Evolutionary conservation across 2,329 filamentous ascomycete species (phyloP).

Genomic region (Cryphonectria nitschkei): DNA sequence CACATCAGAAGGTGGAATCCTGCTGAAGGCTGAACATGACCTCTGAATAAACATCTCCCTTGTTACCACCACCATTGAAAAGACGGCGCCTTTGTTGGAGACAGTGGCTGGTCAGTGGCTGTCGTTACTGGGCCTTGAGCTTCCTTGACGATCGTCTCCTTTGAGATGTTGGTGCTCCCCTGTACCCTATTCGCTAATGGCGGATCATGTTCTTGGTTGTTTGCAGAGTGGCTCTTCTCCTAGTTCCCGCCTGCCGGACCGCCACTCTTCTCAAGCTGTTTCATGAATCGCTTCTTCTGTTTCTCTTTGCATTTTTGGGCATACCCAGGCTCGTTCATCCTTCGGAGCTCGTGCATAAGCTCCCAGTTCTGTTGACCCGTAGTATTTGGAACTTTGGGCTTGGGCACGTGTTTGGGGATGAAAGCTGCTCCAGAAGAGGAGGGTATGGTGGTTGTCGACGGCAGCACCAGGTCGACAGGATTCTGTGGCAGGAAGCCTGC

Average conservation of each 20-base stretch:
- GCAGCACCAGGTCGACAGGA: not conserved
- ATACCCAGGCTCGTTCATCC: constrained; percentile 28
- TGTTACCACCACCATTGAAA: not conserved
- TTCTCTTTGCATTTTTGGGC: constrained; percentile 28
- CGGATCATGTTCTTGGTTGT: not conserved
- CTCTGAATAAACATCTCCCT: not conserved
- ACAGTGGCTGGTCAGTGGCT: not conserved
- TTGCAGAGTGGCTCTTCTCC: constrained; percentile 14
- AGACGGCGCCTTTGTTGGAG: not conserved
- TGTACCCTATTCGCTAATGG: not conserved
- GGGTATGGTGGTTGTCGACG: not conserved
- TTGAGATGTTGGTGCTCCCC: not conserved
- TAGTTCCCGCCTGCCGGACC: constrained; percentile 7
- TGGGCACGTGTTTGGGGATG: constrained; percentile 26
- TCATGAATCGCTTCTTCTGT: constrained; percentile 29
- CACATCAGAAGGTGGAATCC: not conserved
- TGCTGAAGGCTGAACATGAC: not conserved
- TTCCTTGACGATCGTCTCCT: not conserved
- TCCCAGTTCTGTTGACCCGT: constrained; percentile 30
- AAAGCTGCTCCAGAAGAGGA: constrained; percentile 13
- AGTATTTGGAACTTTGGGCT: constrained; percentile 28
- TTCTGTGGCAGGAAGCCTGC: not conserved
- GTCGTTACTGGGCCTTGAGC: not conserved
- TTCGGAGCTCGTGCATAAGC: constrained; percentile 27
- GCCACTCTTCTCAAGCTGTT: constrained; percentile 17